Percentiles rank a stretch among this genome's conserved stretches.
Conservation (phyloP, 176 grass and related monocot genomes). For the Triticum monococcum region DNA sequence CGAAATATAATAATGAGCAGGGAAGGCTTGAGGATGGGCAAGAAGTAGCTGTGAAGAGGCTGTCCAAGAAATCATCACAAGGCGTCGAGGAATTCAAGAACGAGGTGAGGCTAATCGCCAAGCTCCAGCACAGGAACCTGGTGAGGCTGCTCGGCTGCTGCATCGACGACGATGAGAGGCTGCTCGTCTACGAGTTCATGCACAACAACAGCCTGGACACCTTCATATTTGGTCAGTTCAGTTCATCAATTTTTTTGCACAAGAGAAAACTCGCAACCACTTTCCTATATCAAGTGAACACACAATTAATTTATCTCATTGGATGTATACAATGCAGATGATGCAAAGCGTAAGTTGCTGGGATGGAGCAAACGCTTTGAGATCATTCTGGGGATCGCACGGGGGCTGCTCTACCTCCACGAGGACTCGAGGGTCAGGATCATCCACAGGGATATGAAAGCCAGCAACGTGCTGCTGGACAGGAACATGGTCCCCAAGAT, state of each 20-base stretch:
- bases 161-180: slow-evolving; percentile 46
- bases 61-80: slow-evolving; percentile 42
- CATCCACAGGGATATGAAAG: slow-evolving; percentile 49
- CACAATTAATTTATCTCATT: background rate
- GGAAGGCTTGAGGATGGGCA: slow-evolving; percentile 48
- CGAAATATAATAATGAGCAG: slow-evolving; percentile 21
- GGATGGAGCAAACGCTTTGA: slow-evolving; percentile 37
- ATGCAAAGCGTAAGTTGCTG: slow-evolving; percentile 24
- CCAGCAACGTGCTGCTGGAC: slow-evolving; percentile 48
- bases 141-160: slow-evolving; percentile 47
- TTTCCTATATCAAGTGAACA: background rate
- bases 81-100: slow-evolving; percentile 49
- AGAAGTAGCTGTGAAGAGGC: slow-evolving; percentile 60
- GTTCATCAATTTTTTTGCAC: background rate
- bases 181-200: slow-evolving; percentile 65
- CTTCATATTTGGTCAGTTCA: slow-evolving; percentile 59
- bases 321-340: slow-evolving; percentile 17
- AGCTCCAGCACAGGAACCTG: slow-evolving; percentile 48
- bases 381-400: slow-evolving; percentile 38
- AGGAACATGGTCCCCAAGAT: slow-evolving; percentile 46
- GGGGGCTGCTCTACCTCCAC: slow-evolving; percentile 52
- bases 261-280: background rate
- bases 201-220: slow-evolving; percentile 54
- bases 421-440: slow-evolving; percentile 60
- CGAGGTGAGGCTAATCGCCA: slow-evolving; percentile 57